Percentiles rank a stretch among this genome's conserved stretches.
phyloP scores from a whole-genome alignment of 306 rosid genomes.

The Trifolium fragiferum region DNA sequence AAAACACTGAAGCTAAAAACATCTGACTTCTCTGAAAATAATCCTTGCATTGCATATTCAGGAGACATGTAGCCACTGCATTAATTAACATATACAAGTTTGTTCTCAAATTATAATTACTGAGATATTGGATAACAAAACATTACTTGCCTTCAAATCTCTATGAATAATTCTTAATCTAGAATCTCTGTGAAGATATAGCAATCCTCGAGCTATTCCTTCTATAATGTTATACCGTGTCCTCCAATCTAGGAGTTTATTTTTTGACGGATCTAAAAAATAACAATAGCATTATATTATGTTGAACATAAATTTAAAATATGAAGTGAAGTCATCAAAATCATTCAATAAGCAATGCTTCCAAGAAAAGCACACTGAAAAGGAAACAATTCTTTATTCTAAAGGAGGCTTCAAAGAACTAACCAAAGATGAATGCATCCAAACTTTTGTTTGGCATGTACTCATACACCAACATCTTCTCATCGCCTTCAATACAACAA shows the following conservation, averaged over 20 bases:
- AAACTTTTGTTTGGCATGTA: slow-evolving; percentile 45
- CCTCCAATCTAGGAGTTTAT: slow-evolving; percentile 25
- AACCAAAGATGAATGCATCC: slow-evolving; percentile 46
- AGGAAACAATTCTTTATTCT: neutral
- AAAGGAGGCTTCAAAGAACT: slow-evolving; percentile 2
- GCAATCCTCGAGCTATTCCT: slow-evolving; percentile 45
- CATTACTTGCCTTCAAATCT: slow-evolving; percentile 43
- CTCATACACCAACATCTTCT: slow-evolving; percentile 47
- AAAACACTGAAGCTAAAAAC: slow-evolving; percentile 49
- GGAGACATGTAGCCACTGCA: slow-evolving; percentile 46
- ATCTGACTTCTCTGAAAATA: slow-evolving; percentile 46
- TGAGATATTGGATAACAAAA: slow-evolving; percentile 14
- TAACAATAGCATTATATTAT: neutral
- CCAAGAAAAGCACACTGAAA: neutral
- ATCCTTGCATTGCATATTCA: slow-evolving; percentile 44
- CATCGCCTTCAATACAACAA: slow-evolving; percentile 42
- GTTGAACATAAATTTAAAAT: neutral
- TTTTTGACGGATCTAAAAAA: slow-evolving; percentile 16
- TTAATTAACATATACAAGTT: neutral
- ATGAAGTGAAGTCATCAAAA: neutral
- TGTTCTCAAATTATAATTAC: neutral
- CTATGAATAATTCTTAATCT: slow-evolving; percentile 39
- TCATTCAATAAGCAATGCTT: neutral
- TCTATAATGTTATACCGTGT: slow-evolving; percentile 33
- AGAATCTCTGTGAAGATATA: slow-evolving; percentile 46